Evolutionary conservation across 2,329 filamentous ascomycete genomes (phyloP).

Genomic region (Cadophora malorum): DNA sequence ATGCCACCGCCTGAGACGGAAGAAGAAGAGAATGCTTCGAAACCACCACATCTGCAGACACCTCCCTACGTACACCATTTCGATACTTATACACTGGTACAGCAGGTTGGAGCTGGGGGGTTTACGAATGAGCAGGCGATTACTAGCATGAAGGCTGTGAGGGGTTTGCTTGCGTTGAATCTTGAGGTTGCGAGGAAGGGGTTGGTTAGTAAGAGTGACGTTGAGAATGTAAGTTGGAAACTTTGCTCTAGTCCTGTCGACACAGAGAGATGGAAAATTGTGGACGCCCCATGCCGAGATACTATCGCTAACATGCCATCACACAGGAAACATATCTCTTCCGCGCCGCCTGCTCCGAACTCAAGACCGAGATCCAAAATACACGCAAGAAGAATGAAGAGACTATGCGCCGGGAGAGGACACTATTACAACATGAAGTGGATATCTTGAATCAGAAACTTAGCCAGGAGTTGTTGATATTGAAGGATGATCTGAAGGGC

Average conservation of each 20-base stretch:
- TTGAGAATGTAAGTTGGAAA: slow-evolving; percentile 70
- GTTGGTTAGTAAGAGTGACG: slow-evolving; percentile 87
- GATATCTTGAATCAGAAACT: slow-evolving; percentile 88
- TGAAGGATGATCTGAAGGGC: slow-evolving; percentile 92
- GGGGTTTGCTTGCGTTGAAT: slow-evolving; percentile 77
- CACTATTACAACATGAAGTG: slow-evolving; percentile 90
- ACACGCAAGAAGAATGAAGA: slow-evolving; percentile 79
- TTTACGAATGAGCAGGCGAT: slow-evolving; percentile 79
- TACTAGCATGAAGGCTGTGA: slow-evolving; percentile 90
- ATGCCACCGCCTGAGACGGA: slow-evolving; percentile 53
- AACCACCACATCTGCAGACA: slow-evolving; percentile 71
- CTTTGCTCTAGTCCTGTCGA: no score
- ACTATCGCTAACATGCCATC: no score
- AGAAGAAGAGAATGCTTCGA: slow-evolving; percentile 49
- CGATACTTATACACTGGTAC: slow-evolving; percentile 89
- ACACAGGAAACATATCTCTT: slow-evolving; percentile 94
- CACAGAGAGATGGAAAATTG: no score
- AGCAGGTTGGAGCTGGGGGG: slow-evolving; percentile 73
- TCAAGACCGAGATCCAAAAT: slow-evolving; percentile 85
- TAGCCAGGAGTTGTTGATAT: slow-evolving; percentile 78
- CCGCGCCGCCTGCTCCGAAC: slow-evolving; percentile 88
- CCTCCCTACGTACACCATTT: slow-evolving; percentile 94
- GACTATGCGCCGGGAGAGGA: slow-evolving; percentile 80
- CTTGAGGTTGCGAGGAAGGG: slow-evolving; percentile 80
- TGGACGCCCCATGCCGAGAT: no score